Evolutionary conservation across 2,329 filamentous ascomycete species (phyloP).

Genomic region (Herpomyces periplanetae): DNA sequence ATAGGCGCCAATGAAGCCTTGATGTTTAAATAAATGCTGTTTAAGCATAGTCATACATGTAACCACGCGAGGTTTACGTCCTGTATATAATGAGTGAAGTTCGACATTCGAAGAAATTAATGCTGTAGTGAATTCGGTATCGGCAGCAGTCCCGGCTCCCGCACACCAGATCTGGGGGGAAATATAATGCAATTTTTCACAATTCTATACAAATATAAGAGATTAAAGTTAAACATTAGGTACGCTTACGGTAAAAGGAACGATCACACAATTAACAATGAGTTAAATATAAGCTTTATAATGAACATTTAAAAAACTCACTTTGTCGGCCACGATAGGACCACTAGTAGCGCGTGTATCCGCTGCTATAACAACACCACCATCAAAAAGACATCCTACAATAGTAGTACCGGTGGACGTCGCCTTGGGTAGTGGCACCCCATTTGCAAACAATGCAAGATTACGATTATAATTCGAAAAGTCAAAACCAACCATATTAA

Average conservation of each 20-base stretch:
- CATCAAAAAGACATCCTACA: slow-evolving; percentile 82
- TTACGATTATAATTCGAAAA: slow-evolving; percentile 99
- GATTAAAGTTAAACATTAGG: neutral
- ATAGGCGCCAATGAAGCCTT: slow-evolving; percentile 89
- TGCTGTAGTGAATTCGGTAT: slow-evolving; percentile 94
- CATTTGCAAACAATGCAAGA: slow-evolving; percentile 64
- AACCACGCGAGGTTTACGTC: slow-evolving; percentile 79
- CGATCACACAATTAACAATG: slow-evolving; percentile 1
- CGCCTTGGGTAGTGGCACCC: slow-evolving; percentile 76
- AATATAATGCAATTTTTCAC: slow-evolving; percentile 98
- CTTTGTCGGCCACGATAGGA: slow-evolving; percentile 94
- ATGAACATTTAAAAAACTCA: slow-evolving; percentile 8
- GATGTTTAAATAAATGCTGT: slow-evolving; percentile 94
- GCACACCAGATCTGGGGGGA: slow-evolving; percentile 96
- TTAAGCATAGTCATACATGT: slow-evolving; percentile 99
- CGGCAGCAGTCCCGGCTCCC: slow-evolving; percentile 78
- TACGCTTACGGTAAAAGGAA: slow-evolving; percentile 1
- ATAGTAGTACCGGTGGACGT: slow-evolving; percentile 97
- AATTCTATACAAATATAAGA: slow-evolving; percentile 21
- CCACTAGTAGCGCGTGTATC: slow-evolving; percentile 90
- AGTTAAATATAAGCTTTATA: slow-evolving; percentile 1
- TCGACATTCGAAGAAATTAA: slow-evolving; percentile 96
- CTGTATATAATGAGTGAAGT: slow-evolving; percentile 76
- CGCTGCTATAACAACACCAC: slow-evolving; percentile 80
- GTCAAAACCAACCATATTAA: slow-evolving; percentile 81